Evolutionary conservation across 495 filamentous ascomycete genomes (phyloP), one percentile per base, ranked within the genome.

Genomic region (Opeltia flavorubescens): DNA sequence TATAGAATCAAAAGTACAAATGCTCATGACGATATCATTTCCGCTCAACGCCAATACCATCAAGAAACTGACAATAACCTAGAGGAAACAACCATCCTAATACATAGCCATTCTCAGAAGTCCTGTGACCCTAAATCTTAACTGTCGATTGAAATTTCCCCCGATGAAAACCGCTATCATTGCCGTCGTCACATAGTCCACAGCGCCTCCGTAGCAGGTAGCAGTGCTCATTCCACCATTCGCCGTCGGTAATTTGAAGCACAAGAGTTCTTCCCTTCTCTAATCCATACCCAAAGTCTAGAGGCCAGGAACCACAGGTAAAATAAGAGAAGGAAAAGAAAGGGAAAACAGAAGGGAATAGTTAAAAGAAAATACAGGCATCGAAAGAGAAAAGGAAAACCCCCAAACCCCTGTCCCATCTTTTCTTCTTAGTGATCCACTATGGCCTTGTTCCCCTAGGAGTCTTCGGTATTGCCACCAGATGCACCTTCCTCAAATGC

Each of bases 401-500:
- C 30, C 15, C 30, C 15, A 33, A 33, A 33, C 30, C 30, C 30
- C 30, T 33, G 8, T 33, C 9, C 9, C 30, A 8, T 15, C 30
- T 33, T 33, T 15, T 33, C 30, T 33, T 33, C 30, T n/a, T 8
- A 33, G 8, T 33, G 15, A 11, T 18, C 38, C 38, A 8, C 8
- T 7, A 11, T 18, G 9, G 8, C 44, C 44, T 35, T 31, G 26
- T 26, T 18, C 44, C 44, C n/a, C 44, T 24, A 2, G 26, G 4
- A 18, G 13, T 47, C 27, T 26, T 34, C 4, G 68, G 69, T n/a
- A 72, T 60, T 40, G 67, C 62, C 31, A 70, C 56, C 33, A 72
- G 66, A 62, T 93, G 89, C 8, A 86, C 86, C 3, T 84, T 78
- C 23, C 86, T 77, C 18, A 89, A 61, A 59, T 95, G 89, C 63